Evolutionary conservation across 768 basidiomycete species (phyloP).

Genomic region (Galerina sulciceps): DNA sequence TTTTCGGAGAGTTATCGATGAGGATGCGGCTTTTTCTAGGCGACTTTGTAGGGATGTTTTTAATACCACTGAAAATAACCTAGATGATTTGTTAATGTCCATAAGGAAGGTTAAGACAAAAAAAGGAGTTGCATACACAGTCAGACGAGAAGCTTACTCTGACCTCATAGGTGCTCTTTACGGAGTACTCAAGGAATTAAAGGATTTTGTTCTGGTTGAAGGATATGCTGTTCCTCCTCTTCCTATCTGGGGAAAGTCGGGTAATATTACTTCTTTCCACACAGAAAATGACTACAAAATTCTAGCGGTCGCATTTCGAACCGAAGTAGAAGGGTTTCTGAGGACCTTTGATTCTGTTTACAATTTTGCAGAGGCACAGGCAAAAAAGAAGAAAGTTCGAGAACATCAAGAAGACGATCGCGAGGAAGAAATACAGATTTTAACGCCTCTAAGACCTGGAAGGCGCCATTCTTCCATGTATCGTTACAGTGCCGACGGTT

Average conservation of each 20-base stretch:
- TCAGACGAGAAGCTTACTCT: neutral
- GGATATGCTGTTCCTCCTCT: neutral
- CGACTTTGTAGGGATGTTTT: neutral
- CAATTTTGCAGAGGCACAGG: neutral
- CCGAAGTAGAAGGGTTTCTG: conserved; percentile 11
- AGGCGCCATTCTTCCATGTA: neutral
- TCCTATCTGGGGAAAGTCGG: neutral
- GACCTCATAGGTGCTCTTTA: neutral
- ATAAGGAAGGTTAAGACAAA: neutral
- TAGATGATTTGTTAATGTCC: neutral
- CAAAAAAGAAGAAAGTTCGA: neutral
- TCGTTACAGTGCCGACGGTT: neutral
- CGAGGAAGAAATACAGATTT: neutral
- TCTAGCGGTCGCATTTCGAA: neutral
- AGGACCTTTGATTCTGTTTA: neutral
- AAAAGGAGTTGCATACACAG: neutral
- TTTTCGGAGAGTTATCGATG: no score
- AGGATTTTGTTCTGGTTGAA: neutral
- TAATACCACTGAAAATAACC: neutral
- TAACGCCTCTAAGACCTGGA: neutral
- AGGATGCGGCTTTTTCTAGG: no score
- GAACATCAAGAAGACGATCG: neutral
- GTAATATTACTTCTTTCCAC: neutral
- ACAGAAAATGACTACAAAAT: conserved; percentile 4
- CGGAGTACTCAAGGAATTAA: neutral